Conservation (phyloP, 108 stramenopile genomes). For the Nitzschia sp. region DNA sequence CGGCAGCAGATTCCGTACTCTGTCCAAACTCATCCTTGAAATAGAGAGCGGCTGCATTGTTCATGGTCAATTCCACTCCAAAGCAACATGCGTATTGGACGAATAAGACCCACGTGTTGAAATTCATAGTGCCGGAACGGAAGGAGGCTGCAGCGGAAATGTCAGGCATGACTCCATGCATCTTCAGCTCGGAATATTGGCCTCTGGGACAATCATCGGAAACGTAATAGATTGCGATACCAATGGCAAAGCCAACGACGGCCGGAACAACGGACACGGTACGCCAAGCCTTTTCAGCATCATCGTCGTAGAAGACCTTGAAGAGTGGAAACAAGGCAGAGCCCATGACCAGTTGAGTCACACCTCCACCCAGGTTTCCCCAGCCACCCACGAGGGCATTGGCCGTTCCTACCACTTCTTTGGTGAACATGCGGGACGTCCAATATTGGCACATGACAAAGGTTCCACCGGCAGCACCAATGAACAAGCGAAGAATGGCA, state of each 20-base stretch:
- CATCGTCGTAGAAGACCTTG: slow-evolving; percentile 56
- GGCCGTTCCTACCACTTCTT: slow-evolving; percentile 82
- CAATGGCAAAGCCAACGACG: slow-evolving; percentile 48
- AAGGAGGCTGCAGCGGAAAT: slow-evolving; percentile 72
- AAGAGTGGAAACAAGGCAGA: slow-evolving; percentile 61
- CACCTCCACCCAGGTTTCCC: slow-evolving; percentile 91
- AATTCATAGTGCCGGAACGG: slow-evolving; percentile 64
- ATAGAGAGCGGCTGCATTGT: slow-evolving; percentile 82
- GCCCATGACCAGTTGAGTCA: slow-evolving; percentile 71
- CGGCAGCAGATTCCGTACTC: slow-evolving; percentile 61
- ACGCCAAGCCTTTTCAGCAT: slow-evolving; percentile 77
- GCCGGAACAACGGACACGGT: slow-evolving; percentile 75
- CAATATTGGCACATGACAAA: slow-evolving; percentile 89
- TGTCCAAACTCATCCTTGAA: slow-evolving; percentile 70
- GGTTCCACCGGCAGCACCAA: slow-evolving; percentile 76
- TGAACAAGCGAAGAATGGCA: slow-evolving; percentile 69
- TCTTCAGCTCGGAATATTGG: slow-evolving; percentile 72
- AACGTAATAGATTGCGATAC: slow-evolving; percentile 42
- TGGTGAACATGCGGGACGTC: slow-evolving; percentile 79
- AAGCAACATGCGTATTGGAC: slow-evolving; percentile 89
- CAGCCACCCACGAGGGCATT: slow-evolving; percentile 84
- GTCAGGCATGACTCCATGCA: slow-evolving; percentile 68
- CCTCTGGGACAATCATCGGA: slow-evolving; percentile 88
- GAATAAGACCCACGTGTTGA: slow-evolving; percentile 86
- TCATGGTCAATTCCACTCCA: slow-evolving; percentile 89